Percentiles rank a stretch among this genome's conserved stretches.
Evolutionary conservation across 345 rosid genomes (phyloP).

Genomic region (Dimocarpus longan): DNA sequence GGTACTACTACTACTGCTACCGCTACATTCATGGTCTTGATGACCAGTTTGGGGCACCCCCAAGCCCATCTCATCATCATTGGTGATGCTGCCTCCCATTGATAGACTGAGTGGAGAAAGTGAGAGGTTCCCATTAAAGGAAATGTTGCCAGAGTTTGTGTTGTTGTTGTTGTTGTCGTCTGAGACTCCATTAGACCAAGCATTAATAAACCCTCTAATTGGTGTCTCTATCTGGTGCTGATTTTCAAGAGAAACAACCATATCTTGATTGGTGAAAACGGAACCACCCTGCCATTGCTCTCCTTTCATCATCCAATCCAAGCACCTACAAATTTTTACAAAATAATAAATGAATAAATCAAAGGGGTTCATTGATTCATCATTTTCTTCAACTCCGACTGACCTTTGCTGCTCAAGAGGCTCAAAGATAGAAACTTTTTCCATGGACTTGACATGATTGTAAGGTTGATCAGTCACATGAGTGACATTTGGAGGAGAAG

Average conservation of each 20-base stretch:
- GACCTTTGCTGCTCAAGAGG: conserved; percentile 37
- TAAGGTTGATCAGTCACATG: conserved; percentile 13
- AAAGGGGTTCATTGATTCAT: background rate
- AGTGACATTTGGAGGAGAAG: background rate
- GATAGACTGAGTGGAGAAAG: conserved; percentile 53
- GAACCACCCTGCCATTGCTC: conserved; percentile 32
- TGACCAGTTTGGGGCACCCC: conserved; percentile 33
- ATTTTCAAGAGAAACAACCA: conserved; percentile 21
- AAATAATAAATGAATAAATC: too few relatives aligned
- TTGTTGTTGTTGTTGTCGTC: conserved; percentile 27
- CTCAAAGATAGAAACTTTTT: conserved; percentile 24
- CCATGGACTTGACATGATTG: conserved; percentile 19
- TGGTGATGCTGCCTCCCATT: conserved; percentile 45
- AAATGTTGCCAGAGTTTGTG: conserved; percentile 25
- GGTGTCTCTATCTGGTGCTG: conserved; percentile 21
- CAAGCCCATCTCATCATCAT: conserved; percentile 45
- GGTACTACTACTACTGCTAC: background rate
- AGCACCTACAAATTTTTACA: conserved; percentile 24
- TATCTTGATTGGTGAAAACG: conserved; percentile 27
- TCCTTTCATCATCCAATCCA: conserved; percentile 43
- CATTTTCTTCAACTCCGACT: background rate
- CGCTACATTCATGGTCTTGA: conserved; percentile 28
- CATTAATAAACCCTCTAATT: conserved; percentile 51
- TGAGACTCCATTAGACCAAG: conserved; percentile 52
- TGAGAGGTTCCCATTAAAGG: conserved; percentile 43